Conservation (phyloP, 75 land plant genomes). For the Cupressus sempervirens region DNA sequence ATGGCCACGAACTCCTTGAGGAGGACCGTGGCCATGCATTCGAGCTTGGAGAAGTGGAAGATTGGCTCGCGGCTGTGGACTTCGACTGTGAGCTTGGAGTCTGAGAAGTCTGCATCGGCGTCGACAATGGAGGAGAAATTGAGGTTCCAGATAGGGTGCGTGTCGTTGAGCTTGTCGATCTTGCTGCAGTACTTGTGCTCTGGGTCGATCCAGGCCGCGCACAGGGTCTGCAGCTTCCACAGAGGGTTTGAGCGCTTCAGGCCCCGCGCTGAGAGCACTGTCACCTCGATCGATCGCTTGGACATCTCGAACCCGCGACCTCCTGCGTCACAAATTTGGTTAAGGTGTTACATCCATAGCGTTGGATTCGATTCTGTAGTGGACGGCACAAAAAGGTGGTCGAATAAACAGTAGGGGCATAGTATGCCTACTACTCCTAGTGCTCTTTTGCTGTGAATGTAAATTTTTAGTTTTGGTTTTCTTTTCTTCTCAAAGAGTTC, state of each 20-base stretch:
- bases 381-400: too few species aligned
- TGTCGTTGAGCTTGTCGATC: conserved; percentile 34
- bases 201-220: conserved; percentile 60
- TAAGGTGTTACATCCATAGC: too few species aligned
- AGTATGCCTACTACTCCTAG: too few species aligned
- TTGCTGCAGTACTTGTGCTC: conserved; percentile 51
- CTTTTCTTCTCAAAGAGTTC: too few species aligned
- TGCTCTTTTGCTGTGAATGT: too few species aligned
- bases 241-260: conserved; percentile 31
- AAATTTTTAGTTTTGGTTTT: too few species aligned
- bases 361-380: too few species aligned
- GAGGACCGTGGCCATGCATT: conserved; percentile 36
- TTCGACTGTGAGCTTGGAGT: conserved; percentile 28
- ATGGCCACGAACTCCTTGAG: conserved; percentile 50
- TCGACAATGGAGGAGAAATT: conserved; percentile 40
- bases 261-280: conserved; percentile 50
- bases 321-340: not conserved
- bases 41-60: conserved; percentile 44
- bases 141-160: conserved; percentile 55
- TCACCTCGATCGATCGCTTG: conserved; percentile 41
- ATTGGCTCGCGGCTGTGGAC: conserved; percentile 56
- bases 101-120: conserved; percentile 5
- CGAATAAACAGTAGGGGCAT: too few species aligned
- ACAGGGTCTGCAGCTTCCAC: conserved; percentile 49
- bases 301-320: conserved; percentile 23